These are phyloP conservation scores for Cymbopogon citratus DNA, from an alignment of 176 grass and related monocot genomes.

Conservation along the genomic window DNA sequence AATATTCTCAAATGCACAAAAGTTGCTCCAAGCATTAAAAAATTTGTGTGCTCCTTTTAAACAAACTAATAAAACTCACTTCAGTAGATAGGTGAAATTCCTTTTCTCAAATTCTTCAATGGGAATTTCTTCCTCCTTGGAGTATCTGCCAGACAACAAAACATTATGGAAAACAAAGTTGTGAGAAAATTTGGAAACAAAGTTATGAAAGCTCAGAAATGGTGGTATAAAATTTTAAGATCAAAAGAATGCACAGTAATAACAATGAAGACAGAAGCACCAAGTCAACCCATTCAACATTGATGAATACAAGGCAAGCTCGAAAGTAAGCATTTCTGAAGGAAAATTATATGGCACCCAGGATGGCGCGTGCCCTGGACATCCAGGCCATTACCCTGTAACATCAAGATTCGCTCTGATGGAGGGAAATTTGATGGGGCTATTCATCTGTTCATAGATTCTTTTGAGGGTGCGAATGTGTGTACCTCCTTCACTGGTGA, in stretches of 20 bases:
- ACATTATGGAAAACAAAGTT: neutral
- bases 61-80: slow-evolving; percentile 48
- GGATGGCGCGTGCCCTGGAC: neutral
- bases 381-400: neutral
- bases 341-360: neutral
- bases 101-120: slow-evolving; percentile 34
- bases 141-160: slow-evolving; percentile 53
- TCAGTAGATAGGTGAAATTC: slow-evolving; percentile 90
- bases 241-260: neutral
- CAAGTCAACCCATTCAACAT: neutral
- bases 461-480: neutral
- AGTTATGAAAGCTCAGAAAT: neutral
- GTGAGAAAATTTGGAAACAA: neutral
- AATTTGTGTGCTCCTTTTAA: neutral
- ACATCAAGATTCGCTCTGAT: neutral
- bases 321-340: neutral
- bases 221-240: neutral
- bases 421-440: neutral
- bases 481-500: neutral
- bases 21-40: neutral
- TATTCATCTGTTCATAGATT: neutral
- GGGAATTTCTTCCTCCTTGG: slow-evolving; percentile 67
- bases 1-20: slow-evolving; percentile 18
- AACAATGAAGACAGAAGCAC: neutral
- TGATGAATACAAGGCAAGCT: neutral